Evolutionary conservation across 805 yeast species (phyloP), one percentile per base, ranked within the genome.

Genomic region (Schwanniomyces polymorphus): DNA sequence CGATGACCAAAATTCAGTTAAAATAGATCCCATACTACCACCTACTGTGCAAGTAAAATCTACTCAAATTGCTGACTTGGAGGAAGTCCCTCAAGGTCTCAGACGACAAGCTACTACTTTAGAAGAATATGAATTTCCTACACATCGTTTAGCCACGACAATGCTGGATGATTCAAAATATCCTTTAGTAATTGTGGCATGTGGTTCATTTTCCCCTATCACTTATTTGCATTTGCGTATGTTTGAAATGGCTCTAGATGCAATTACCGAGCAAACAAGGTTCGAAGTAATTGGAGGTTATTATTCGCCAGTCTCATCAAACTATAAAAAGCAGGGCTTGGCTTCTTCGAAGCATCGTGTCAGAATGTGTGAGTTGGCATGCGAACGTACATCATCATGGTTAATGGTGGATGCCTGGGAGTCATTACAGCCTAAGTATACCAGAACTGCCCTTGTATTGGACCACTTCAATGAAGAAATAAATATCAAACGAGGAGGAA

Each of bases 351-450:
- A 76, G 51, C 97, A 94, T 65, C 80, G 99, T 48, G 99, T 94
- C 9, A 78, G 98, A 44, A 94, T 94, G 99, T 91, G 99, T 68
- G 99, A 94, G 65, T 76, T 94, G 61, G 98, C 97, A 0, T 91
- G 99, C 67, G 99, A 94, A 63, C 78, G 99, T 59, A 94, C 99
- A 0, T 84, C 94, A 4, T 84, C 92, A 25, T 94, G 99, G 99
- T 76, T 94, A 34, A 94, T 94, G 99, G 99, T 94, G 26, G 99
- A 94, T 65, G 97, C 98, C 1, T 94, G 99, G 99, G 99, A 94
- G 70, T 86, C 95, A 3, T 74, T 94, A 50, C 99, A 94, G 67
- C 88, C 88, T 1, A 78, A 83, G 40, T 94, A 94, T 65, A 90
- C 96, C 25, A 79, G 99, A 55, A 94, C 99, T 0, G 97, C 98